Evolutionary conservation across 1,284 basidiomycete species (phyloP), one percentile per base, ranked within the genome.

Genomic region (Austropuccinia psidii): DNA sequence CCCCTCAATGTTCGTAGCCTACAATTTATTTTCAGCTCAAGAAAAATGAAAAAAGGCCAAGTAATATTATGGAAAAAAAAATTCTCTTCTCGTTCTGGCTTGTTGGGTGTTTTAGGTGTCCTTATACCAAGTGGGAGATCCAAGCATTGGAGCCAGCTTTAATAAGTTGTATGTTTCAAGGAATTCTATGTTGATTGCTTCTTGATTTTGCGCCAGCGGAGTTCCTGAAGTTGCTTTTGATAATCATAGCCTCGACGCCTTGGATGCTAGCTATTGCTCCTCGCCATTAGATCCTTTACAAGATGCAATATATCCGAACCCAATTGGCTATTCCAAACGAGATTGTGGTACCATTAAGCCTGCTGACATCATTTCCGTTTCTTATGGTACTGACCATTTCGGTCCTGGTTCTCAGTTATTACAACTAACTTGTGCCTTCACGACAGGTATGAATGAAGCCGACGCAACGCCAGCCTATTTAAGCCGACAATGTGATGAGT

Each of bases 401-500:
- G 43, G 11, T 45, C n/a, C 43, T 45, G n/a, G n/a, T n/a, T n/a
- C n/a, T n/a, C n/a, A n/a, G n/a, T n/a, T n/a, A n/a, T n/a, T n/a
- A n/a, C n/a, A n/a, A n/a, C n/a, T n/a, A n/a, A n/a, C n/a, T n/a
- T n/a, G n/a, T n/a, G n/a, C n/a, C n/a, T n/a, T n/a, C n/a, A 29
- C 24, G 8, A 4, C 43, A 21, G 68, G 68, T 17, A 58, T 60
- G 55, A 78, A 78, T 52, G 86, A 87, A 78, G 82, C 81, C 2
- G 82, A 83, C 49, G 80, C 85, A n/a, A 83, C 84, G 0, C 73
- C 80, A 3, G 78, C 78, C 21, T 76, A 80, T 80, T 49, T 83
- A 82, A 74, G 82, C 84, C 81, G 85, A 45, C 86, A 87, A 77
- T 87, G 86, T 76, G 77, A 78, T 19, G 86, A 87, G 76, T 87